A percentile compares a stretch with the other conserved stretches of the same genome.
phyloP scores from a whole-genome alignment of 169 alveolate species.

The Ichthyophthirius multifiliis region DNA sequence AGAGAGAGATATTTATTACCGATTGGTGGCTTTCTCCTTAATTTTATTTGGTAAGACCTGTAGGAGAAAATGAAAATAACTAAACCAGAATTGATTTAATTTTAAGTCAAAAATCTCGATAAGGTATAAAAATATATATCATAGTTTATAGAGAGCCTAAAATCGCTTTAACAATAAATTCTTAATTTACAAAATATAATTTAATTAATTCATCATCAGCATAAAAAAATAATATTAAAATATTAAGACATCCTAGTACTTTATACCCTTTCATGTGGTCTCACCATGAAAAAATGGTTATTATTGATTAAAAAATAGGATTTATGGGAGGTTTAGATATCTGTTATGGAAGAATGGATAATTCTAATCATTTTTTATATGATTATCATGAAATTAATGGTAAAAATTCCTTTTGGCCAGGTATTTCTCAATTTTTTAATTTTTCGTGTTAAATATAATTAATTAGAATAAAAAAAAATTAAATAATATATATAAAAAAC shows the following conservation, averaged over 20 bases:
- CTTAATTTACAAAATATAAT: slow-evolving; percentile 40
- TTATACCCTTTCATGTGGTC: slow-evolving; percentile 67
- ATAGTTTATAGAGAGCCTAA: slow-evolving; percentile 44
- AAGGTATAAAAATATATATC: slow-evolving; percentile 47
- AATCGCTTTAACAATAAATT: slow-evolving; percentile 16
- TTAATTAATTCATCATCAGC: too few species aligned
- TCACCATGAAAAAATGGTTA: slow-evolving; percentile 84
- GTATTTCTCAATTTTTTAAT: background rate
- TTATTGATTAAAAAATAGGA: slow-evolving; percentile 72
- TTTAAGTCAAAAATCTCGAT: slow-evolving; percentile 15
- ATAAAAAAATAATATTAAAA: slow-evolving; percentile 49
- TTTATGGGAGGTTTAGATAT: slow-evolving; percentile 87
- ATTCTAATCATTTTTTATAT: slow-evolving; percentile 56
- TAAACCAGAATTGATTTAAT: background rate
- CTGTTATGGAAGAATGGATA: slow-evolving; percentile 86
- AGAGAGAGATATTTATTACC: slow-evolving; percentile 50
- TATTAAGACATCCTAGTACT: slow-evolving; percentile 72
- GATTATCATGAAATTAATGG: slow-evolving; percentile 33
- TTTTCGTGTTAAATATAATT: too few species aligned
- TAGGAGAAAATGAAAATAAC: background rate
- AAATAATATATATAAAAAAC: too few species aligned
- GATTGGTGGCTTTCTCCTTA: slow-evolving; percentile 86
- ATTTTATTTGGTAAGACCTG: slow-evolving; percentile 59
- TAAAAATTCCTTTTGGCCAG: background rate
- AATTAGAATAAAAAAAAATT: too few species aligned